These are phyloP conservation scores for Butyriboletus loyo DNA, from an alignment of 768 basidiomycete species.

Conservation along the genomic window DNA sequence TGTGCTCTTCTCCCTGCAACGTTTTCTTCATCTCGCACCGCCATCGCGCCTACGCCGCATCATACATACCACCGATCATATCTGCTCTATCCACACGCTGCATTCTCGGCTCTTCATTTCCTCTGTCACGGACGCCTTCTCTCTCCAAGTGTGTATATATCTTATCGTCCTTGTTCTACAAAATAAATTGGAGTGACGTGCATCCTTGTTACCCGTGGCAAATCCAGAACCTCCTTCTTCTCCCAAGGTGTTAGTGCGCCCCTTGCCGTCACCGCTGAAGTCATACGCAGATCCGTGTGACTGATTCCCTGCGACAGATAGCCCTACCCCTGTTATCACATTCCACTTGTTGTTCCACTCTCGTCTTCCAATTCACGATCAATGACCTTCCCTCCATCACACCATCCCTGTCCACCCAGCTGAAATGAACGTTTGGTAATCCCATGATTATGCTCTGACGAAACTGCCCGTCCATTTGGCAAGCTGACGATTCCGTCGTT, in stretches of 20 bases:
- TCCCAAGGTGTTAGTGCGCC: conserved; percentile 26
- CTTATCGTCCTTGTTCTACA: conserved; percentile 13
- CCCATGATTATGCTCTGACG: conserved; percentile 10
- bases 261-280: conserved; percentile 27
- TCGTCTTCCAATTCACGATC: conserved; percentile 22
- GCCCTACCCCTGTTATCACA: conserved; percentile 21
- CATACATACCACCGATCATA: conserved; percentile 19
- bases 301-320: conserved; percentile 9
- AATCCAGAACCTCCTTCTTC: conserved; percentile 10
- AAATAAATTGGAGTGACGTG: background rate
- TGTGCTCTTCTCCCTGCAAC: conserved; percentile 24
- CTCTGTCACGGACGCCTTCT: conserved; percentile 17
- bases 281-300: conserved; percentile 34
- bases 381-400: conserved; percentile 19
- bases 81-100: conserved; percentile 19
- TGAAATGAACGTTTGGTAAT: conserved; percentile 15
- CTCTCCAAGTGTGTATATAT: conserved; percentile 12
- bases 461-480: conserved; percentile 13
- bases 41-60: conserved; percentile 25
- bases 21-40: conserved; percentile 34
- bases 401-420: conserved; percentile 7
- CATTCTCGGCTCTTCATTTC: conserved; percentile 28
- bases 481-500: conserved; percentile 11
- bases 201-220: conserved; percentile 1
- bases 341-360: conserved; percentile 10